phyloP scores from a whole-genome alignment of 148 eudicot species.

The Chenopodium suecicum region DNA sequence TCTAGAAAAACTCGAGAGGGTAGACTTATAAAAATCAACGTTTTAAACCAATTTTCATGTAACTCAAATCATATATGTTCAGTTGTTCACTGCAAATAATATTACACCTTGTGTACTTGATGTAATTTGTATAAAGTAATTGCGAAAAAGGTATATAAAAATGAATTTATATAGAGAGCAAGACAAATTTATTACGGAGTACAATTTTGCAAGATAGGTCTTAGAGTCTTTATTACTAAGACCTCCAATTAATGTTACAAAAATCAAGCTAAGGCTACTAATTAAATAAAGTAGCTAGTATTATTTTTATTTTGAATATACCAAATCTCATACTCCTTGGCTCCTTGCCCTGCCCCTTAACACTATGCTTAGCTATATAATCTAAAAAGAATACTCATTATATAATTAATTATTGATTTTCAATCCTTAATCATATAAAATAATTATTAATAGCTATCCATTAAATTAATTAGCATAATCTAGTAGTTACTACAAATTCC shows the following conservation, averaged over 20 bases:
- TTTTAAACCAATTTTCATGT: no score
- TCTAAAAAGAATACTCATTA: slow-evolving; percentile 6
- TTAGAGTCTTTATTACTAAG: background rate
- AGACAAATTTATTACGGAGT: background rate
- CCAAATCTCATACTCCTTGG: background rate
- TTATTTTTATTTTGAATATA: background rate
- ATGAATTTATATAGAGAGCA: background rate
- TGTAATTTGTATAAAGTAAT: no score
- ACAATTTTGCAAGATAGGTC: background rate
- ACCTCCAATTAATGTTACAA: background rate
- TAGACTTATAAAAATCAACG: no score
- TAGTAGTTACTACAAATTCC: background rate
- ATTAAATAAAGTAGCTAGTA: background rate
- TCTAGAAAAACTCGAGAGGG: no score
- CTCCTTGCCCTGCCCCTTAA: background rate
- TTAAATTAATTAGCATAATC: slow-evolving; percentile 3
- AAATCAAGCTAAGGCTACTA: background rate
- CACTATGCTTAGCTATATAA: background rate
- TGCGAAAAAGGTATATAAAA: background rate
- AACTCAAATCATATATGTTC: no score
- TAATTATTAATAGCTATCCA: background rate
- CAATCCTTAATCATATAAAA: background rate
- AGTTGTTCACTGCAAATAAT: no score
- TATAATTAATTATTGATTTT: background rate
- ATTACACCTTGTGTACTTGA: no score